Conservation (phyloP, 106 monocot genomes). For the Apostasia ramifera region DNA sequence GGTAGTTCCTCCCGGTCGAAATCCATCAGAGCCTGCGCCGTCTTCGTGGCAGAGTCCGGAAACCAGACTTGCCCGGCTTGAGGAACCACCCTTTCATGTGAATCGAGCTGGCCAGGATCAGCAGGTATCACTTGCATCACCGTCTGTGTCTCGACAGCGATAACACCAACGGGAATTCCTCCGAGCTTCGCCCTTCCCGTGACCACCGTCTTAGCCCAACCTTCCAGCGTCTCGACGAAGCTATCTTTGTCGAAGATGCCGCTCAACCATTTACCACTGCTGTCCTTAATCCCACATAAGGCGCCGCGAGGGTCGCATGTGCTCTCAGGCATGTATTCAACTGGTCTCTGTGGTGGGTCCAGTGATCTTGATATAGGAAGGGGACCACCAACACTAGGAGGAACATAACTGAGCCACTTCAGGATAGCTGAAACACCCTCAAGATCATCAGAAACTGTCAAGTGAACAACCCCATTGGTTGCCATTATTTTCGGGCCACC, state of each 20-base stretch:
- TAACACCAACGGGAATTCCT: constrained; percentile 91
- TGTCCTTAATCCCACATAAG: constrained; percentile 51
- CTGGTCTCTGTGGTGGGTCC: constrained; percentile 67
- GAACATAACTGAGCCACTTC: constrained; percentile 93
- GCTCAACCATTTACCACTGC: constrained; percentile 64
- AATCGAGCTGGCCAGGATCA: constrained; percentile 94
- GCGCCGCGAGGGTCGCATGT: constrained; percentile 90
- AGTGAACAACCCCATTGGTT: constrained; percentile 93
- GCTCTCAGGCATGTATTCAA: constrained; percentile 81
- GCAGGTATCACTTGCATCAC: constrained; percentile 92
- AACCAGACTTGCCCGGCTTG: constrained; percentile 99
- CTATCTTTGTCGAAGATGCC: constrained; percentile 94
- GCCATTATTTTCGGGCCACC: constrained; percentile 99
- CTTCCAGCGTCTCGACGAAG: constrained; percentile 90
- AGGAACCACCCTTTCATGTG: constrained; percentile 85
- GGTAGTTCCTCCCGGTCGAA: constrained; percentile 94
- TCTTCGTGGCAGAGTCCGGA: constrained; percentile 95
- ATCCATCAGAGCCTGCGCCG: constrained; percentile 86
- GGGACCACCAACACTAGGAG: constrained; percentile 68
- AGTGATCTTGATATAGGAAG: constrained; percentile 50
- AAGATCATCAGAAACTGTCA: constrained; percentile 95
- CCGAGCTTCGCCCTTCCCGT: constrained; percentile 94
- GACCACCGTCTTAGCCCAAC: constrained; percentile 96
- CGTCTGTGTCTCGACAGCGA: constrained; percentile 96
- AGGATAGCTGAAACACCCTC: constrained; percentile 88